Conservation (phyloP, 768 basidiomycete species). For the Scleroderma bovista region DNA sequence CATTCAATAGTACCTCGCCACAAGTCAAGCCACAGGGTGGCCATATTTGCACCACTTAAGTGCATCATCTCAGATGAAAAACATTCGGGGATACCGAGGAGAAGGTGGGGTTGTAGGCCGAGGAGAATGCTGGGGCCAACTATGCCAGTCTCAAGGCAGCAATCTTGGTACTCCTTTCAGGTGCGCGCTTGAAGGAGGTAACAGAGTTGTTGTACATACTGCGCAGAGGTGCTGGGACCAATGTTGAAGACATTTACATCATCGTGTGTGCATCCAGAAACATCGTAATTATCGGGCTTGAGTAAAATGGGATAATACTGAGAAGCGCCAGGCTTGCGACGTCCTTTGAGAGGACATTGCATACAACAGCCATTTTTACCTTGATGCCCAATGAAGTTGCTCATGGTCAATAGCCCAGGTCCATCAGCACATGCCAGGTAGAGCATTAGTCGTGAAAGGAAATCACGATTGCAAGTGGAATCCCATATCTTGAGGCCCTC, state of each 20-base stretch:
- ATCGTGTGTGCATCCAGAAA: conserved; percentile 14
- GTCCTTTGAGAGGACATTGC: conserved; percentile 26
- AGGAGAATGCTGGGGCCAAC: conserved; percentile 31
- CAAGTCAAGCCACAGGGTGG: conserved; percentile 10
- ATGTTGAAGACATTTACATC: conserved; percentile 19
- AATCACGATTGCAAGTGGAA: neutral
- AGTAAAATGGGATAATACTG: conserved; percentile 34
- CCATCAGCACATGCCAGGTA: conserved; percentile 27
- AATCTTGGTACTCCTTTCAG: conserved; percentile 20
- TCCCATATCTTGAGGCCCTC: conserved; percentile 20
- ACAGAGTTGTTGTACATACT: neutral
- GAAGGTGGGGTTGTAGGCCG: conserved; percentile 20
- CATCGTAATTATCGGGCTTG: conserved; percentile 22
- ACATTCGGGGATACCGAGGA: conserved; percentile 26
- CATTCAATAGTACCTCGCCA: conserved; percentile 8
- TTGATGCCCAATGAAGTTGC: conserved; percentile 32
- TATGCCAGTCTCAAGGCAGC: conserved; percentile 29
- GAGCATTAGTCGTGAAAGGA: conserved; percentile 12
- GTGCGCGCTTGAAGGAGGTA: conserved; percentile 2
- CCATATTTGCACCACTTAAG: conserved; percentile 22
- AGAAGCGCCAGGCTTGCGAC: conserved; percentile 27
- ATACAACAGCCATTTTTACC: conserved; percentile 20
- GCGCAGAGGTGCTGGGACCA: neutral
- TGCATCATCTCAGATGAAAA: conserved; percentile 42
- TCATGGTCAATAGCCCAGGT: conserved; percentile 23